Evolutionary conservation across 257 asterid genomes (phyloP), one percentile per base, ranked within the genome.

Genomic region (Capsicum baccatum): DNA sequence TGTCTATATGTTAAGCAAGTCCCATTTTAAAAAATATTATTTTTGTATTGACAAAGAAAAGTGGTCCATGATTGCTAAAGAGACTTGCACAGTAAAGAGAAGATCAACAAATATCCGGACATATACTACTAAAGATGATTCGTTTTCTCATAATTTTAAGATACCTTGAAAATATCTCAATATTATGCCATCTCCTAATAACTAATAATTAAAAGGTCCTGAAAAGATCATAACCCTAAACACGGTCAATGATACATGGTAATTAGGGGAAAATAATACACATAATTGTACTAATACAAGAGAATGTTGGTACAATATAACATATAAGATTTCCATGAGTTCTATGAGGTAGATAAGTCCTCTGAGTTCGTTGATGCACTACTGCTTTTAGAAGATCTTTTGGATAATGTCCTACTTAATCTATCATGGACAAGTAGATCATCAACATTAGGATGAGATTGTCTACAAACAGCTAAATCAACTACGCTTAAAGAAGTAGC

Each of bases 1-100:
- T 90, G 86, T 89, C 92, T 58, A 96, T 96, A 88, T 96, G 99
- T 86, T 98, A 96, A 44, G 97, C 88, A 83, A 96, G 97, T 56
- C 99, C 99, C 97, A 96, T 88, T 92, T 93, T 96, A 12, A 91
- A 94, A 87, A 96, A 94, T 85, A 92, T 86, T 33, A 96, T 89
- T 90, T 94, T 96, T 19, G 94, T 93, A 87, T 84, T 89, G 86
- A 93, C 91, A 48, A 96, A 96, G 86, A 94, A 96, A 71, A 96
- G 96, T 11, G 92, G 92, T 50, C 91, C 91, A 74, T 90, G 92
- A 81, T 90, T 90, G 88, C 92, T 90, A 85, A 90, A 90, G 58
- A 90, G 92, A 83, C 92, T 91, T 88, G 83, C 47, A 87, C 35
- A 85, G 14, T 64, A 83, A 44, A 79, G 60, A 83, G 10, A 50